A percentile compares a stretch with the other conserved stretches of the same genome.
Evolutionary conservation across 257 asterid species (phyloP).

Genomic region (Orobanche coerulescens): DNA sequence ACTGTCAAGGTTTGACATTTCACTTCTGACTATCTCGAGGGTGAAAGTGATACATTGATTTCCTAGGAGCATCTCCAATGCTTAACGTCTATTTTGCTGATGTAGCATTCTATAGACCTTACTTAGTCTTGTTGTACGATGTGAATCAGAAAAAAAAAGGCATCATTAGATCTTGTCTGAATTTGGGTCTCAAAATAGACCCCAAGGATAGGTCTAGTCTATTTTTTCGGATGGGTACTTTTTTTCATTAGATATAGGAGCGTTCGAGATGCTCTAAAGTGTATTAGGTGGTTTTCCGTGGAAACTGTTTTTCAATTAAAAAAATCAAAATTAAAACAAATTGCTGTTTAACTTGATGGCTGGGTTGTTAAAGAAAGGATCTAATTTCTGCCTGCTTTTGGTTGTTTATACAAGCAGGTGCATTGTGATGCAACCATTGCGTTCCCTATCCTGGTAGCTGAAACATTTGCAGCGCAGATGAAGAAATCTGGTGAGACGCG

Average conservation of each 20-base stretch:
- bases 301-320: background rate
- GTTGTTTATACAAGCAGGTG: constrained; percentile 40
- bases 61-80: too few species aligned
- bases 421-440: constrained; percentile 95
- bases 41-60: background rate
- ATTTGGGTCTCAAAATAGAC: too few species aligned
- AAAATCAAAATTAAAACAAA: background rate
- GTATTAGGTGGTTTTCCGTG: background rate
- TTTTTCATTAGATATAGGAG: too few species aligned
- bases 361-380: background rate
- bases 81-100: too few species aligned
- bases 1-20: constrained; percentile 60
- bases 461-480: constrained; percentile 62
- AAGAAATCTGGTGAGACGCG: constrained; percentile 15
- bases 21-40: background rate
- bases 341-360: background rate
- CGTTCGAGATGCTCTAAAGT: too few species aligned
- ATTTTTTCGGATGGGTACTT: too few species aligned
- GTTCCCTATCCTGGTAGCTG: constrained; percentile 79
- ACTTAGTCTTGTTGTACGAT: too few species aligned
- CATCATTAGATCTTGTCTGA: too few species aligned
- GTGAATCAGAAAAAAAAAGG: too few species aligned
- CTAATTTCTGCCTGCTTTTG: constrained; percentile 2
- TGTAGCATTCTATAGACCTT: too few species aligned
- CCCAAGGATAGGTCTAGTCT: too few species aligned